These are phyloP conservation scores for Trichoderma arundinaceum DNA, from an alignment of 2,329 filamentous ascomycete species.

Conservation along the genomic window DNA sequence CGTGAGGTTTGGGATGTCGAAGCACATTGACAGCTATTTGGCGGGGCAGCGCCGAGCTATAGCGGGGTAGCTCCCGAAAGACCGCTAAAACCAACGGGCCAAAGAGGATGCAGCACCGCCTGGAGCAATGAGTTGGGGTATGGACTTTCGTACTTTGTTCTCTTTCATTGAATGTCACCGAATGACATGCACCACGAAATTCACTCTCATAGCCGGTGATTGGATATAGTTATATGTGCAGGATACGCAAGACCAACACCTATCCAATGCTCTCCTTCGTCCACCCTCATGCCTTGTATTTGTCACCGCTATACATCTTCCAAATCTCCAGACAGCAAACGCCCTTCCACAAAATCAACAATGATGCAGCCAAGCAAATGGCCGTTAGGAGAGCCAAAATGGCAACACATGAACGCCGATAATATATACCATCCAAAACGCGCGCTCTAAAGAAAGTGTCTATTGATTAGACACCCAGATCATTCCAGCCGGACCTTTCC, in stretches of 20 bases:
- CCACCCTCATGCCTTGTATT: background rate
- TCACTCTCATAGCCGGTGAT: no score
- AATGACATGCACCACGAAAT: no score
- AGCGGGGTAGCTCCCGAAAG: conserved; percentile 37
- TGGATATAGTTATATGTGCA: no score
- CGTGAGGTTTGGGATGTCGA: no score
- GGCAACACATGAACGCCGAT: conserved; percentile 10
- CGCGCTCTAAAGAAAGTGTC: background rate
- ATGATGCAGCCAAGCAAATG: background rate
- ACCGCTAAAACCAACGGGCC: conserved; percentile 1
- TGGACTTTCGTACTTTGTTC: no score
- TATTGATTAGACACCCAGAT: background rate
- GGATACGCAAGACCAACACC: background rate
- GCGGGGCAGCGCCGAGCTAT: conserved; percentile 35
- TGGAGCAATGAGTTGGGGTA: no score
- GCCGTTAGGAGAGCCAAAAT: background rate
- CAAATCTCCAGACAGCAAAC: conserved; percentile 2
- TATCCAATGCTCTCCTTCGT: conserved; percentile 1
- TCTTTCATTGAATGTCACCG: no score
- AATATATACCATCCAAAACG: conserved; percentile 8
- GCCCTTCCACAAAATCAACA: background rate
- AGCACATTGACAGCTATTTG: background rate
- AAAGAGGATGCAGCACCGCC: no score
- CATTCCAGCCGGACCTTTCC: background rate
- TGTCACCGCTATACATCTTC: conserved; percentile 8